Conservation (phyloP, 2,329 filamentous ascomycete species). For the Calonectria honghensis region DNA sequence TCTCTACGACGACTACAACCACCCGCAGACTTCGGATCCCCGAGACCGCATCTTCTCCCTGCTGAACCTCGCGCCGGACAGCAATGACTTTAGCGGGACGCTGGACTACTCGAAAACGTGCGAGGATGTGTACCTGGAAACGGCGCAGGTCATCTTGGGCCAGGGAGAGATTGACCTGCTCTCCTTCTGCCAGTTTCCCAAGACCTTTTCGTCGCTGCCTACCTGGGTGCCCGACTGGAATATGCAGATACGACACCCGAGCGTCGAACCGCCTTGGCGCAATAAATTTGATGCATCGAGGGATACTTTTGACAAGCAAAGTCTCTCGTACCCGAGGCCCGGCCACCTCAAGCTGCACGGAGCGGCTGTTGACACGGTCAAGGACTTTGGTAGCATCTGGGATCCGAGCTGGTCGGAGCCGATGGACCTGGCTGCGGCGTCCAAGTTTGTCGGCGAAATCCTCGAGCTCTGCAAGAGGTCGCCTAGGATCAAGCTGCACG, state of each 20-base stretch:
- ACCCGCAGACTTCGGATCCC: conserved; percentile 36
- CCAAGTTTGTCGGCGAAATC: conserved; percentile 30
- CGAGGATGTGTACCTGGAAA: conserved; percentile 39
- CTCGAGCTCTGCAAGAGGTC: conserved; percentile 36
- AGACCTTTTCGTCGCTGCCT: conserved; percentile 25
- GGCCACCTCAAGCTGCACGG: conserved; percentile 22
- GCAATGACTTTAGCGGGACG: conserved; percentile 17
- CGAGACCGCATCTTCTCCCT: conserved; percentile 43
- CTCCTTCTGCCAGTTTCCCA: conserved; percentile 41
- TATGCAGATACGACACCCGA: conserved; percentile 39
- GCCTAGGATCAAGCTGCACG: conserved; percentile 10
- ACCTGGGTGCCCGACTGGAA: conserved; percentile 46
- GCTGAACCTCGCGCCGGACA: conserved; percentile 35
- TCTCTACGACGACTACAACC: conserved; percentile 43
- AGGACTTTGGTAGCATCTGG: conserved; percentile 34
- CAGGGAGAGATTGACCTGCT: conserved; percentile 40
- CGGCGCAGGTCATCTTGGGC: conserved; percentile 22
- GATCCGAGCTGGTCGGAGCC: conserved; percentile 40
- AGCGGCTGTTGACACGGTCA: conserved; percentile 34
- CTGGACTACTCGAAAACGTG: conserved; percentile 38
- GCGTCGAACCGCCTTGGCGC: conserved; percentile 29
- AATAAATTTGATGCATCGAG: conserved; percentile 35
- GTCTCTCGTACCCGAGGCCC: neutral
- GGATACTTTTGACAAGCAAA: neutral
- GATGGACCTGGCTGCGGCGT: conserved; percentile 14